These are phyloP conservation scores for Hermanozyma aechmeae DNA, from an alignment of 805 yeast species.

Conservation along the genomic window DNA sequence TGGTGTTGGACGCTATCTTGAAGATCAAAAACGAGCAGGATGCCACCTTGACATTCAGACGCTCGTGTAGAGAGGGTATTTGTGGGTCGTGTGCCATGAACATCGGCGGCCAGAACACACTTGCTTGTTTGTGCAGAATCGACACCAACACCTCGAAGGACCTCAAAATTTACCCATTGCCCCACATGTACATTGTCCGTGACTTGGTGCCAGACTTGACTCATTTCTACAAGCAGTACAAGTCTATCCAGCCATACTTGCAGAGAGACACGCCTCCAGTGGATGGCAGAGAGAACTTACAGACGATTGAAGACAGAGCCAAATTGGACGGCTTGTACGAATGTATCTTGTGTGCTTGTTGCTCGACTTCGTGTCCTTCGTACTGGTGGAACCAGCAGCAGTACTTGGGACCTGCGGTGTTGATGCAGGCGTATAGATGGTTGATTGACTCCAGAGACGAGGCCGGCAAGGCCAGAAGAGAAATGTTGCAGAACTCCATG, in stretches of 20 bases:
- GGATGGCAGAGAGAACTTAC: conserved; percentile 90
- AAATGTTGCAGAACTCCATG: conserved; percentile 93
- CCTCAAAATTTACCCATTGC: conserved; percentile 88
- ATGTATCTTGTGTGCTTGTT: conserved; percentile 97
- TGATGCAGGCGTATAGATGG: conserved; percentile 99
- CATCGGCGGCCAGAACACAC: conserved; percentile 94
- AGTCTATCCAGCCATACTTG: conserved; percentile 93
- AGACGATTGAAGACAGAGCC: conserved; percentile 85
- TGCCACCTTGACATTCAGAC: conserved; percentile 88
- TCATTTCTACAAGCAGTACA: conserved; percentile 95
- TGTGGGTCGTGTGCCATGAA: conserved; percentile 99
- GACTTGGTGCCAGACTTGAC: conserved; percentile 98
- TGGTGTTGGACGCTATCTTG: conserved; percentile 90
- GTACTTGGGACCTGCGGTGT: conserved; percentile 96
- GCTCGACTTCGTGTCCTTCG: conserved; percentile 97
- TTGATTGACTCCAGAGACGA: conserved; percentile 94
- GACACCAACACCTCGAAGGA: conserved; percentile 70
- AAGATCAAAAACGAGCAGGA: conserved; percentile 97
- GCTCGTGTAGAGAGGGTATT: conserved; percentile 98
- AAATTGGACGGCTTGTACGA: conserved; percentile 96
- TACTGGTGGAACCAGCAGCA: conserved; percentile 99
- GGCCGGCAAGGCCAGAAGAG: conserved; percentile 72
- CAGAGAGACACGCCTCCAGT: conserved; percentile 74
- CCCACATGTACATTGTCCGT: conserved; percentile 96
- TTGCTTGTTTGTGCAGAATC: conserved; percentile 93